Percentiles rank a stretch among this genome's conserved stretches.
Conservation (phyloP, 176 grass and related monocot genomes). For the Dactylis glomerata region DNA sequence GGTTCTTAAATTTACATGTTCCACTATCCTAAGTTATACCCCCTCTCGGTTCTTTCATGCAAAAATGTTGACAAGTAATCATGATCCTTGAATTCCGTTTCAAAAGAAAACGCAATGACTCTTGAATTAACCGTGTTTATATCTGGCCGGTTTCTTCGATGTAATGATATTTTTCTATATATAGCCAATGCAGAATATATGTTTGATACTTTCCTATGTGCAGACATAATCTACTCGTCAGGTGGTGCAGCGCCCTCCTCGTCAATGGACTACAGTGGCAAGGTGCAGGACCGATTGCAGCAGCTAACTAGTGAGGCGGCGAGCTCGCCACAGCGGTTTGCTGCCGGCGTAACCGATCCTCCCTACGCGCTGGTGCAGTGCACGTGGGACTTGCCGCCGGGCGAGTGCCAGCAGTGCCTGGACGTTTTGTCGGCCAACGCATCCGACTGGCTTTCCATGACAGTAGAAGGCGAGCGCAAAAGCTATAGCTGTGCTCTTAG, state of each 20-base stretch:
- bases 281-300: neutral
- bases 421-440: neutral
- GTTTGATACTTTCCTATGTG: neutral
- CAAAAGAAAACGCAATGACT: too few relatives aligned
- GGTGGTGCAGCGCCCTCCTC: neutral
- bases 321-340: neutral
- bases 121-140: too few relatives aligned
- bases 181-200: too few relatives aligned
- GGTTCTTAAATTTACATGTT: too few relatives aligned
- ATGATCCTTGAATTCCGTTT: too few relatives aligned
- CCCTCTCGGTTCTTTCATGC: too few relatives aligned
- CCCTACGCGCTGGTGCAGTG: neutral
- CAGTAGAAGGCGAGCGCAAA: neutral
- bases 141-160: too few relatives aligned
- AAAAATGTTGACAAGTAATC: too few relatives aligned
- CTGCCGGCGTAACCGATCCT: neutral
- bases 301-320: neutral
- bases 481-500: neutral
- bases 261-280: neutral
- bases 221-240: neutral
- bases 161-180: too few relatives aligned
- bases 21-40: too few relatives aligned
- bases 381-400: neutral
- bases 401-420: neutral
- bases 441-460: neutral